Evolutionary conservation across 495 filamentous ascomycete species (phyloP), one percentile per base, ranked within the genome.

Genomic region (Aspergillus steynii): DNA sequence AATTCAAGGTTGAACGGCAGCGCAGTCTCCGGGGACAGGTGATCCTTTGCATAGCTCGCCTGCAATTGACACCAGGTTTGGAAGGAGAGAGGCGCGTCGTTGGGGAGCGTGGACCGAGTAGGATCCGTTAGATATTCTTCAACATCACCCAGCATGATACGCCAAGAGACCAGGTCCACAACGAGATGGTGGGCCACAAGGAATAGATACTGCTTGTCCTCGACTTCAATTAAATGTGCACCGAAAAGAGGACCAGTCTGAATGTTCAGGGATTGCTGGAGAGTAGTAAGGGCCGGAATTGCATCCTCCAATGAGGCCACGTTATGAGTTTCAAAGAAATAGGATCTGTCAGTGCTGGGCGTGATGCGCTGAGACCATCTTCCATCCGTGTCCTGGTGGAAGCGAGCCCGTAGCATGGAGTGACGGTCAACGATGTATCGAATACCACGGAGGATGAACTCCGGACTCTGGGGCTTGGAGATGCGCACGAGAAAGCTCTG

Each of bases 321-420:
- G 20, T 20, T 20, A 20, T 20, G 20, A 20, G 20, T 20, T 20
- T 20, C 20, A 20, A 20, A 20, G 20, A 20, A 20, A 20, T 20
- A 20, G 20, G 20, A 20, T 20, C 20, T 20, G 20, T 20, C 20
- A 20, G 61, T 45, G 32, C 60, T 20, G 20, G 20, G 20, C 56
- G 7, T 32, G 52, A 74, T 56, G 12, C 52, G 31, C 53, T 76
- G 72, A 48, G 54, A 64, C 74, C 74, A 76, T 14, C 61, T 48
- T 20, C 61, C 64, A 31, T 67, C 54, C 4, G 46, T 27, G 2
- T 45, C 45, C 27, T 58, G 72, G 15, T 56, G 67, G 64, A 84
- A 90, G 14, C 87, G 81, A 5, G 80, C 80, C 42, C 85, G 76
- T 14, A 90, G 75, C 85, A 88, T 88, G 7, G 83, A 76, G 59